phyloP scores from a whole-genome alignment of 768 basidiomycete species.

The Mycena rebaudengoi region DNA sequence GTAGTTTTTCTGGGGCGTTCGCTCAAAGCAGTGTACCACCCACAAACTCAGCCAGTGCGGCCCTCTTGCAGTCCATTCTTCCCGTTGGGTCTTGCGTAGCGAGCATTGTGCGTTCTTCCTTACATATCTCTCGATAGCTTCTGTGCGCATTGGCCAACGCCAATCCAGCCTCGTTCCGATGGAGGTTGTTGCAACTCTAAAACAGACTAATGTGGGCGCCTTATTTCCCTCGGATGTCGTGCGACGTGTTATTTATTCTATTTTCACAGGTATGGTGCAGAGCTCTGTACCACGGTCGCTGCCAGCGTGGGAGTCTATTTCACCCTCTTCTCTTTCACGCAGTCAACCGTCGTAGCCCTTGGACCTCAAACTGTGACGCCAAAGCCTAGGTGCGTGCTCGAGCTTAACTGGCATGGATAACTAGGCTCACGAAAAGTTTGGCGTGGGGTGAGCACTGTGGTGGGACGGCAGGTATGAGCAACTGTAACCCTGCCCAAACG shows the following conservation, averaged over 20 bases:
- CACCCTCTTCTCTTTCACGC: not conserved
- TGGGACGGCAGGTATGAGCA: conserved; percentile 1
- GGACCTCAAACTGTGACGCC: conserved; percentile 22
- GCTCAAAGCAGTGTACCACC: not conserved
- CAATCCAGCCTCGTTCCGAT: conserved; percentile 32
- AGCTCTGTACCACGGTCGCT: conserved; percentile 24
- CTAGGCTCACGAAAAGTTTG: not conserved
- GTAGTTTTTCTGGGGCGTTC: not conserved
- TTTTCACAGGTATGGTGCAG: conserved; percentile 19
- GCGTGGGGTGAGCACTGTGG: conserved; percentile 15
- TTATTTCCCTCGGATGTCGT: not conserved
- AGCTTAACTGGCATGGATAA: not conserved
- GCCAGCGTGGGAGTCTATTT: not conserved
- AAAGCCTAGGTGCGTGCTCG: conserved; percentile 12
- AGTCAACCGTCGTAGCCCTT: not conserved
- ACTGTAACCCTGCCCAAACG: conserved; percentile 4
- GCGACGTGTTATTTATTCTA: not conserved
- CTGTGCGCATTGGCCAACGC: not conserved
- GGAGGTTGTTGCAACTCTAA: conserved; percentile 35
- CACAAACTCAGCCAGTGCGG: not conserved
- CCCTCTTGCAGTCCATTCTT: conserved; percentile 1
- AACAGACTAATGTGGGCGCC: conserved; percentile 34
- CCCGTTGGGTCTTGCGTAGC: conserved; percentile 7
- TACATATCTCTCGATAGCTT: not conserved
- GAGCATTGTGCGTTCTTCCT: not conserved